Base-by-base conservation (phyloP, 2,329 filamentous ascomycete genomes). In the Trichophyton benhamiae region DNA sequence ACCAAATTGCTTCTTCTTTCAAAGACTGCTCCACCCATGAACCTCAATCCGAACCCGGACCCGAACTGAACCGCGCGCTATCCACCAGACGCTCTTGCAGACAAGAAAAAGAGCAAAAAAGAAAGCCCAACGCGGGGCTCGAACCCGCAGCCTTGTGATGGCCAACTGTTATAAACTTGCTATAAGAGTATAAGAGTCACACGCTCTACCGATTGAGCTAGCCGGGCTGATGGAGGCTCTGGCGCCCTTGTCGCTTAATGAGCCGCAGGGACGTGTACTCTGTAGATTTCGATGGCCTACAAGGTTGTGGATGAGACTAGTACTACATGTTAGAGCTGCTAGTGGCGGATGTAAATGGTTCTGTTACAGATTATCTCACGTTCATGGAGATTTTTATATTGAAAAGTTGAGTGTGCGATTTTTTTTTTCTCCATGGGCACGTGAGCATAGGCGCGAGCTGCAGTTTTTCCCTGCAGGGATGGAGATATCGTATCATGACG, bases 151-250 rank as follows among this genome's bases (percentile, higher is more conserved):
- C 49, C 49, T 53, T 53, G 49, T 25, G 49, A 22, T 53, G 49
- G 22, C 22, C 22, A 33, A 22, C 49, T 9, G 49, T n/a, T 33
- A 27, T 27, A 52, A n/a, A 30, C 22, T 53, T 22, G 49, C 13
- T 30, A 48, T 48, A 44, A 44, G 41, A 20, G 17, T 7, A 33
- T 78, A 78, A 78, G 83, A 86, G 83, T 85, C 83, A 84, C 80
- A 85, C 83, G 83, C 83, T 86, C 83, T 86, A 85, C 81, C 81
- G 81, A 84, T 83, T 84, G 82, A 84, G 82, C 82, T 84, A 84
- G 59, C 62, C 62, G 9, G 59, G 59, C 59, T 30, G 4, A n/a
- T 30, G 22, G 49, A 53, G 49, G 49, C 49, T 53, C 49, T 53
- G n/a, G 15, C n/a, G 41, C 41, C 5, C n/a, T 44, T n/a, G 41